Conservation (phyloP, 78 protist species). For the Salpingoeca rosetta region DNA sequence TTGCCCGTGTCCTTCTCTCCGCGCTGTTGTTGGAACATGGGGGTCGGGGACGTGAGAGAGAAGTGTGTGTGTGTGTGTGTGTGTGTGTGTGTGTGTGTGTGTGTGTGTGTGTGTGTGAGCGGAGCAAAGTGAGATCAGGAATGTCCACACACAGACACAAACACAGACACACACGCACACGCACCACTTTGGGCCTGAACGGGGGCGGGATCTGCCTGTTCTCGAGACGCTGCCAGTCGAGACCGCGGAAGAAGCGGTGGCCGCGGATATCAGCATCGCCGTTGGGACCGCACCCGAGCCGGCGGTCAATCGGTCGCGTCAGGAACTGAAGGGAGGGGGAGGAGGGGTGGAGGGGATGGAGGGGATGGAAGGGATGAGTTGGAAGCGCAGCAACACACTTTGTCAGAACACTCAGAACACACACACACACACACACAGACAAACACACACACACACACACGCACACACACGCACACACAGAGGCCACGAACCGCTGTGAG, state of each 20-base stretch:
- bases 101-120: no score
- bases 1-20: neutral
- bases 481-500: neutral
- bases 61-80: no score
- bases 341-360: neutral
- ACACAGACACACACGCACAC: no score
- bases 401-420: neutral
- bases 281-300: constrained; percentile 35
- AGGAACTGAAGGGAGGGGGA: constrained; percentile 15
- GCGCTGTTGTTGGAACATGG: neutral
- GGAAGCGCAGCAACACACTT: neutral
- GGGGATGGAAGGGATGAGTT: neutral
- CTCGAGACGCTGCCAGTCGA: constrained; percentile 41
- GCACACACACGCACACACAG: neutral
- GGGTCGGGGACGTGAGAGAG: neutral
- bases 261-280: constrained; percentile 8
- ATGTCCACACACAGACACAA: no score
- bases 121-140: neutral
- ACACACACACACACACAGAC: constrained; percentile 5
- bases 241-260: constrained; percentile 51
- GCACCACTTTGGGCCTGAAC: neutral
- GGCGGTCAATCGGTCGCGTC: neutral
- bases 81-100: neutral
- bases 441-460: neutral
- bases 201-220: neutral